Evolutionary conservation across 2,329 filamentous ascomycete genomes (phyloP).

Genomic region (Fonsecaea nubica): DNA sequence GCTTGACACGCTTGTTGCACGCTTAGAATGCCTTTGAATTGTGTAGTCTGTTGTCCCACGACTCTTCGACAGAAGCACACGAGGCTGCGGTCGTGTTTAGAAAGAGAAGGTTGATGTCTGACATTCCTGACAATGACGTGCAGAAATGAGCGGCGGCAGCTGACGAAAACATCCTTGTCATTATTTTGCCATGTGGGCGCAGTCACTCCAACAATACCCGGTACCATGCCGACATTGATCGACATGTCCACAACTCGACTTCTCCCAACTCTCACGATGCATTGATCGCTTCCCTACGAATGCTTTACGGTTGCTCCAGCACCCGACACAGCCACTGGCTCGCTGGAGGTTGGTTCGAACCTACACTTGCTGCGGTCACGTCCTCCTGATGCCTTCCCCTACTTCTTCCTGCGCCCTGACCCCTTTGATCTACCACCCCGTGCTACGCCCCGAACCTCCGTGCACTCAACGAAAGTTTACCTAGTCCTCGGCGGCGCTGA

Average conservation of each 20-base stretch:
- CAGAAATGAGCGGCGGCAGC: neutral
- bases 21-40: neutral
- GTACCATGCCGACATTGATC: neutral
- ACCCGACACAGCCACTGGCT: neutral
- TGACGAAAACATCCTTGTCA: neutral
- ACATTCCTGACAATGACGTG: neutral
- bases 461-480: neutral
- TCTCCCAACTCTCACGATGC: neutral
- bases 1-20: neutral
- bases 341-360: neutral
- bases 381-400: neutral
- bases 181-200: neutral
- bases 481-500: neutral
- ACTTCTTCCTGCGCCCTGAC: neutral
- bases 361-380: neutral
- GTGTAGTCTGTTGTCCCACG: neutral
- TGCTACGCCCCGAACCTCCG: neutral
- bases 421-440: neutral
- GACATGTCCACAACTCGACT: neutral
- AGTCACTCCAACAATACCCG: neutral
- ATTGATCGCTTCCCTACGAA: neutral
- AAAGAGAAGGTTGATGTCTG: neutral
- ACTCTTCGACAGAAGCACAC: neutral
- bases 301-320: neutral
- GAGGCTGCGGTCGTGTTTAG: neutral